Percentiles rank a stretch among this genome's conserved stretches.
phyloP scores from a whole-genome alignment of 2,329 filamentous ascomycete species.

The Biscogniauxia mediterranea region DNA sequence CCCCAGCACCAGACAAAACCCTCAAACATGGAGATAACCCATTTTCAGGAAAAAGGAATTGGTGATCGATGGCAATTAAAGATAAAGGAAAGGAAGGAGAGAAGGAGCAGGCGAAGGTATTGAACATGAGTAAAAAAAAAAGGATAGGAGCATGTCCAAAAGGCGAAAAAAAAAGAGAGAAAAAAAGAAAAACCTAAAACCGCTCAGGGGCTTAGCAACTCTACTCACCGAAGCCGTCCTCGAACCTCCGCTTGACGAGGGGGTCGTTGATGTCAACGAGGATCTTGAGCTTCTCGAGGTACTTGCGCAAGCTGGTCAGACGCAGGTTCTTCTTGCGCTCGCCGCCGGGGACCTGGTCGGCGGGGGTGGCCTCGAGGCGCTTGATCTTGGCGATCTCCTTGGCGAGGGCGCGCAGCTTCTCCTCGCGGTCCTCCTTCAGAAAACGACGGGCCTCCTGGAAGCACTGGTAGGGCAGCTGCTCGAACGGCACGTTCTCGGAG shows the following conservation, averaged over 20 bases:
- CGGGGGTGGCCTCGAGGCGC: constrained; percentile 58
- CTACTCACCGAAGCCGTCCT: constrained; percentile 78
- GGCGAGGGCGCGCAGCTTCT: constrained; percentile 75
- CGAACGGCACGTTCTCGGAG: constrained; percentile 73
- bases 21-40: no score
- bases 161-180: neutral
- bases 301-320: constrained; percentile 66
- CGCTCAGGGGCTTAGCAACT: neutral
- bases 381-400: constrained; percentile 67
- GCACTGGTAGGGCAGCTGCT: constrained; percentile 93
- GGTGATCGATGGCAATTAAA: no score
- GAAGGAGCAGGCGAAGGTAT: no score
- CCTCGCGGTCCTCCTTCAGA: constrained; percentile 72
- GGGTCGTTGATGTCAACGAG: constrained; percentile 94
- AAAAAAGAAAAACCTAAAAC: no score
- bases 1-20: no score
- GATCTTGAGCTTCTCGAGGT: constrained; percentile 80
- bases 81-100: neutral
- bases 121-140: neutral
- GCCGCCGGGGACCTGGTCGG: constrained; percentile 58
- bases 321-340: constrained; percentile 63
- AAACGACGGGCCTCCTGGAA: constrained; percentile 94
- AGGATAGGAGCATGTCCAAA: neutral
- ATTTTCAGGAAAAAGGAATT: no score
- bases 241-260: constrained; percentile 86